These are phyloP conservation scores for Yarrowia deformans DNA, from an alignment of 805 yeast genomes.

Conservation along the genomic window DNA sequence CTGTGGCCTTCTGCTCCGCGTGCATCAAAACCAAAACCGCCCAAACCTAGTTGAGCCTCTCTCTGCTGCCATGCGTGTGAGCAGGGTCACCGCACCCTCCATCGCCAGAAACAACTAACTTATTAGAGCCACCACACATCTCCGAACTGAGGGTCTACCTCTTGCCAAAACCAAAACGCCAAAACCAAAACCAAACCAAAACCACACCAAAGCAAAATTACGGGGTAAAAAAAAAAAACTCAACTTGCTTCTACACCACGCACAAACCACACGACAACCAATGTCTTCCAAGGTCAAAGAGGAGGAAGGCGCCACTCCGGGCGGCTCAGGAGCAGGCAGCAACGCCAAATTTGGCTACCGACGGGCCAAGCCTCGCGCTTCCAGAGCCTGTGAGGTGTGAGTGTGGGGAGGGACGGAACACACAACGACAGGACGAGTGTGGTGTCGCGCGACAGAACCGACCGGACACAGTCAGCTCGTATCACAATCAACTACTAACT, in stretches of 20 bases:
- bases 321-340: not conserved
- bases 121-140: not conserved
- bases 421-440: no score
- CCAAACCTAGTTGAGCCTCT: conserved; percentile 2
- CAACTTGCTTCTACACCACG: not conserved
- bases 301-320: conserved; percentile 35
- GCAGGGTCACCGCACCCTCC: conserved; percentile 27
- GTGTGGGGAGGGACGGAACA: conserved; percentile 9
- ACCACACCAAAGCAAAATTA: no score
- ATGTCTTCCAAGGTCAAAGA: conserved; percentile 38
- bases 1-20: no score
- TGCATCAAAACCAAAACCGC: no score
- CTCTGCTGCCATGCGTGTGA: conserved; percentile 21
- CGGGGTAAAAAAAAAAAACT: no score
- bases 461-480: no score
- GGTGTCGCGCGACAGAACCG: no score
- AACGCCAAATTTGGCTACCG: conserved; percentile 44
- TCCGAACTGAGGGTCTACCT: no score
- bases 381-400: conserved; percentile 48
- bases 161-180: no score
- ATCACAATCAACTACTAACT: conserved; percentile 6
- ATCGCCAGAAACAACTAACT: not conserved
- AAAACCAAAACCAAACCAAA: no score
- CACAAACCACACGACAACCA: not conserved
- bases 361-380: conserved; percentile 46